Base-by-base conservation (phyloP, 176 grass and related monocot genomes). In the Triticum dicoccoides region DNA sequence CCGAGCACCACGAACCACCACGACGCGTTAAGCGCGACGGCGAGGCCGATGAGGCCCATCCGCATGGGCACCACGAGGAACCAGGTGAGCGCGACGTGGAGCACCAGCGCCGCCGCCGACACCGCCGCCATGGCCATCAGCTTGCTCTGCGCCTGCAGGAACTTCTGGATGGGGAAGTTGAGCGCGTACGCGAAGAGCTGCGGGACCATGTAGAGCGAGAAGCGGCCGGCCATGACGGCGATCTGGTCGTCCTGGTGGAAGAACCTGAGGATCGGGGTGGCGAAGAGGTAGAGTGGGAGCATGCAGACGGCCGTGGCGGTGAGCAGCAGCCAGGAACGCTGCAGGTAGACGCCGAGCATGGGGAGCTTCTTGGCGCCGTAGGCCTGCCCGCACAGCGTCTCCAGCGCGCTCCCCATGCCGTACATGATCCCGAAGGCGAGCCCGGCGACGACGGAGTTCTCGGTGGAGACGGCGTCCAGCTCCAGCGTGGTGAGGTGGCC, bases 401-500 rank as follows among this genome's bases (percentile, higher is more conserved):
- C 92, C 78, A 94, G 72, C 7, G 89, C 92, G 49, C 92, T 94
- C 34, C 92, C 92, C 92, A 94, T 94, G 9, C 92, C 89, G 8
- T 69, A 37, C 91, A 91, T 95, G 85, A 98, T 87, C 7, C 92
- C 91, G 18, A 93, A 87, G 21, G 93, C 95, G 39, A 98, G 95
- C 10, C 93, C 95, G 11, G 93, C 91, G 77, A 95, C 92, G 67
- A 98, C 91, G 76, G 82, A 88, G 89, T 95, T 98, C 85, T 95
- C 93, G 18, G 92, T 98, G 51, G 95, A 98, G 83, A 95, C 70
- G 47, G 91, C 92, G n/a, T 98, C 95, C 35, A 98, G 91, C 83
- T 98, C 95, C 61, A 98, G 93, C 13, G 93, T 98, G 20, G 85
- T 93, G 27, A 98, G 91, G 76, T 98, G 95, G 42, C 95, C 95